Base-by-base conservation (phyloP, 345 rosid species). In the Murraya paniculata region DNA sequence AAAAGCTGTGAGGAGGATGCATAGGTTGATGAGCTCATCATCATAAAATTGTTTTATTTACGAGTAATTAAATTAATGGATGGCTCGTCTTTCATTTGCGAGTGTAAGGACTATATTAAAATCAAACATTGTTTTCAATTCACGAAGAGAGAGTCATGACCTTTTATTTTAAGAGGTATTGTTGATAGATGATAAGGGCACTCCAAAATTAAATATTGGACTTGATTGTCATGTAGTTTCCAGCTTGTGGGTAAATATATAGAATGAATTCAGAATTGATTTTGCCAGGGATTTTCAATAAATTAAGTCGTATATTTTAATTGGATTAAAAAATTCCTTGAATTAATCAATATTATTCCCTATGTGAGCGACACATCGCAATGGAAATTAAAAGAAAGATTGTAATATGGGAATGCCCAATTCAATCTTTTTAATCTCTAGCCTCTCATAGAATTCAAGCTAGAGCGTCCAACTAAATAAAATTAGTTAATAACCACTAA, bases 1-100 rank as follows among this genome's bases (percentile, higher is more conserved):
- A 7, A 27, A 13, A 24, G 58, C 6, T 1, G 4, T 1, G 4
- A 50, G 35, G 33, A n/a, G n/a, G 33, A 45, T 28, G 55, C 67
- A 64, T 13, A n/a, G 13, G 55, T 41, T 10, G 67, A 81, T 74
- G 71, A 81, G 71, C 60, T 78, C 79, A 76, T 77, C 30, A 41
- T 36, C 13, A 11, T 27, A 53, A 24, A 72, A 61, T 53, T 31
- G 36, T 27, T 57, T 7, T 18, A 28, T 76, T 45, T 11, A 3
- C 14, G 35, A 64, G 4, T 6, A 16, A 19, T 7, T 65, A 18
- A 50, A 19, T 58, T 66, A 71, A 75, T 71, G 65, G 70, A 68
- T 71, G 68, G 50, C 58, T 28, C 73, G 61, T 64, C 41, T 18
- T 60, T 68, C 50, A 33, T 39, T 41, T 61, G 66, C 25, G 35